Percentiles rank a stretch among this genome's conserved stretches.
Conservation (phyloP, 345 rosid genomes). For the Lumnitzera racemosa region DNA sequence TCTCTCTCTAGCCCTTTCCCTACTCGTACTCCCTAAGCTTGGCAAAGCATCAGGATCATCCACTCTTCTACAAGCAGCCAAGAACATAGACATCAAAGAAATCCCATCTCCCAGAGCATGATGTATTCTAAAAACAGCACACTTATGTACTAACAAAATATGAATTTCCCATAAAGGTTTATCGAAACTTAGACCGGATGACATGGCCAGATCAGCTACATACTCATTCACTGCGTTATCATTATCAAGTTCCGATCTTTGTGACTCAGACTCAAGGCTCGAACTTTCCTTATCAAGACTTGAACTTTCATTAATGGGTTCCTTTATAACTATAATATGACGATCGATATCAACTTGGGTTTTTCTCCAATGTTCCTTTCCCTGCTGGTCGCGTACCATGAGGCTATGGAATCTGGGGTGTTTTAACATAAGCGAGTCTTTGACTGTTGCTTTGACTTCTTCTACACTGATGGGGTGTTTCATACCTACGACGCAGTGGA, state of each 20-base stretch:
- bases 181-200: conserved; percentile 23
- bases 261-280: neutral
- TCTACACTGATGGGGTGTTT: conserved; percentile 19
- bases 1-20: neutral
- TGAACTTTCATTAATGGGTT: neutral
- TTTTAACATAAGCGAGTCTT: conserved; percentile 24
- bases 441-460: conserved; percentile 17
- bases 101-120: conserved; percentile 59
- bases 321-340: conserved; percentile 21
- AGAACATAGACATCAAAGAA: conserved; percentile 45
- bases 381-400: conserved; percentile 32
- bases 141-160: conserved; percentile 22
- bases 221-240: conserved; percentile 28
- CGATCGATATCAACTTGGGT: conserved; percentile 34
- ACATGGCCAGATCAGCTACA: conserved; percentile 35
- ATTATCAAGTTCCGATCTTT: neutral
- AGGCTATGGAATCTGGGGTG: conserved; percentile 56
- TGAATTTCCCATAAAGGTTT: conserved; percentile 64
- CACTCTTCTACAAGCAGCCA: conserved; percentile 28
- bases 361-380: conserved; percentile 42
- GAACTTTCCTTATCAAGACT: too few species aligned
- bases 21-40: conserved; percentile 1
- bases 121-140: conserved; percentile 39
- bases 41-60: conserved; percentile 29
- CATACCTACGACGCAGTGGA: conserved; percentile 42